Conservation (phyloP, 139 green algal species). For the Chlorella sp. region DNA sequence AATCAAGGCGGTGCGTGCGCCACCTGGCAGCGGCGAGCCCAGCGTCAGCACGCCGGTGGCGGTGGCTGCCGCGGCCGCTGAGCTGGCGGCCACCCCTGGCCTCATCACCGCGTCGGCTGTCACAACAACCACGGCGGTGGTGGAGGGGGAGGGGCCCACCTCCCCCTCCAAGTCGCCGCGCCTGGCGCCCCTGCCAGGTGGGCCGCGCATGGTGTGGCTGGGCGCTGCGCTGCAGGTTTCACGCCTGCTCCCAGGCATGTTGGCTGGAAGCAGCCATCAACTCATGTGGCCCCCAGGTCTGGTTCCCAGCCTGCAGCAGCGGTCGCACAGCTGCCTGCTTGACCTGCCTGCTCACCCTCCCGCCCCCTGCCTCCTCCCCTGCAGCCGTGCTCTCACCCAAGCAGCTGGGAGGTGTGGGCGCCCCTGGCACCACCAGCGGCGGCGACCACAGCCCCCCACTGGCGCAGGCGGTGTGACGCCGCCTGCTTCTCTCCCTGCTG, state of each 20-base stretch:
- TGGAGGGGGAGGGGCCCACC: neutral
- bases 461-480: constrained; percentile 16
- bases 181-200: constrained; percentile 13
- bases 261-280: no score
- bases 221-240: no score
- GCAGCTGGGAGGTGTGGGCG: constrained; percentile 9
- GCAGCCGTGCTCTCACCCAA: constrained; percentile 14
- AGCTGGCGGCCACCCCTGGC: neutral
- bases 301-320: no score
- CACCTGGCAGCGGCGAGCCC: neutral
- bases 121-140: neutral
- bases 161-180: neutral
- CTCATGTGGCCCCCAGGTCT: no score
- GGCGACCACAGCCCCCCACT: constrained; percentile 6
- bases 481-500: neutral
- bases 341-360: no score
- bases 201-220: no score
- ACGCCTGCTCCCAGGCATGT: no score
- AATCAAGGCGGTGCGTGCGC: constrained; percentile 2
- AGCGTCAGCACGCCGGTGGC: neutral
- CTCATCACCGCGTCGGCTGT: neutral
- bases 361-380: no score
- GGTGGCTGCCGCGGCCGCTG: neutral
- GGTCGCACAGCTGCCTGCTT: no score
- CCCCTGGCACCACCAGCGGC: neutral